Conservation (phyloP, 352 stramenopile genomes). For the Phytophthora ohioensis region DNA sequence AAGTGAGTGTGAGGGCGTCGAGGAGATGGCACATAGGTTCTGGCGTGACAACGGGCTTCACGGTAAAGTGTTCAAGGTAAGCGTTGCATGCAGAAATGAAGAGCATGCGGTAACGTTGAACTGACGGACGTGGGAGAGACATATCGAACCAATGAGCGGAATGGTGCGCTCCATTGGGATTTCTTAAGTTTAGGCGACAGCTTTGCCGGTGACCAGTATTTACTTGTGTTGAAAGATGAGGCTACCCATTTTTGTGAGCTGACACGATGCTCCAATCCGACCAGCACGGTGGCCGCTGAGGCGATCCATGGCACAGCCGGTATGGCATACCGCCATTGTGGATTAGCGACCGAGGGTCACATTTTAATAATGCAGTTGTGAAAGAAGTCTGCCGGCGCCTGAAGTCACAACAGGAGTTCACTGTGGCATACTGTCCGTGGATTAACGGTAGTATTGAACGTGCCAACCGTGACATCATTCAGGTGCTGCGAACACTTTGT, state of each 20-base stretch:
- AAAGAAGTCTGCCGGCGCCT: slow-evolving; percentile 22
- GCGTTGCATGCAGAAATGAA: too few relatives aligned
- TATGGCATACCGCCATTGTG: slow-evolving; percentile 33
- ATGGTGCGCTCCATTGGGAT: slow-evolving; percentile 20
- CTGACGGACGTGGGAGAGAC: background rate
- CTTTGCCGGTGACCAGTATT: slow-evolving; percentile 19
- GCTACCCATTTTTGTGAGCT: slow-evolving; percentile 12
- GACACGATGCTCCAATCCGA: slow-evolving; percentile 22
- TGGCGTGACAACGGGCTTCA: too few relatives aligned
- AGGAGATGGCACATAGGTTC: too few relatives aligned
- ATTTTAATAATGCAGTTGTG: slow-evolving; percentile 46
- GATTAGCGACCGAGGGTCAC: slow-evolving; percentile 36
- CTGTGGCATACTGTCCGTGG: slow-evolving; percentile 39
- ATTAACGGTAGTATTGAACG: slow-evolving; percentile 44
- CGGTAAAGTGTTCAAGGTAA: too few relatives aligned
- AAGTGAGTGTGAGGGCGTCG: too few relatives aligned
- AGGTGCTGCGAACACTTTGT: slow-evolving; percentile 32
- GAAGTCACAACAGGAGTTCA: slow-evolving; percentile 31
- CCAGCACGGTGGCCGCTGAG: slow-evolving; percentile 17
- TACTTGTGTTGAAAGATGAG: slow-evolving; percentile 29
- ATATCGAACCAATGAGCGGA: slow-evolving; percentile 23
- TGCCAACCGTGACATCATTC: slow-evolving; percentile 39
- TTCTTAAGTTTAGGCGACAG: slow-evolving; percentile 15
- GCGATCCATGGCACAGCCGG: slow-evolving; percentile 34
- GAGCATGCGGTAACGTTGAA: too few relatives aligned